Conservation (phyloP, 1,139 yeast genomes). For the Hemisphaericaspora subhashii region DNA sequence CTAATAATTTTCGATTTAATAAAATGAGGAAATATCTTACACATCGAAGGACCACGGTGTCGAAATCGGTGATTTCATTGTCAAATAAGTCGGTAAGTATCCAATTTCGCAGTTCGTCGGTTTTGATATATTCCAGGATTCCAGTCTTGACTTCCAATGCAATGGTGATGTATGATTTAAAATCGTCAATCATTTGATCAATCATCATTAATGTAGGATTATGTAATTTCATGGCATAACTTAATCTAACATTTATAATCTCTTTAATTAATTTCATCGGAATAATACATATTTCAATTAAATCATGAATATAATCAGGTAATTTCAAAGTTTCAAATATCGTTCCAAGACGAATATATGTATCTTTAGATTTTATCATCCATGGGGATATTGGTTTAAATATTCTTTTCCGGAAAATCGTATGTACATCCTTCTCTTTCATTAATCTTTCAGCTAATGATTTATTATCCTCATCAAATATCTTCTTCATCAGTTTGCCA, state of each 20-base stretch:
- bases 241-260: constrained; percentile 70
- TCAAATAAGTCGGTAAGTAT: constrained; percentile 67
- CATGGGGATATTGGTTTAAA: constrained; percentile 64
- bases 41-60: constrained; percentile 70
- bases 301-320: constrained; percentile 70
- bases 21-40: constrained; percentile 71
- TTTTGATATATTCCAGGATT: constrained; percentile 61
- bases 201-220: constrained; percentile 96
- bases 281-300: constrained; percentile 68
- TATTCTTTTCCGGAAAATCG: constrained; percentile 62
- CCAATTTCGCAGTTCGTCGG: constrained; percentile 69
- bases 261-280: constrained; percentile 84
- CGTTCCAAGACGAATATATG: constrained; percentile 63
- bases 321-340: constrained; percentile 68
- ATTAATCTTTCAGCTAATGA: constrained; percentile 82
- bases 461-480: constrained; percentile 57
- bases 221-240: constrained; percentile 74
- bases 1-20: constrained; percentile 73
- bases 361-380: constrained; percentile 75
- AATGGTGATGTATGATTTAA: constrained; percentile 71
- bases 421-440: constrained; percentile 81
- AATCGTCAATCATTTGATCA: constrained; percentile 90
- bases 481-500: constrained; percentile 30
- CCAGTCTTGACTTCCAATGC: constrained; percentile 78
- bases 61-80: constrained; percentile 56